Conservation (phyloP, 1,139 yeast genomes). For the Groenewaldozyma sp. region DNA sequence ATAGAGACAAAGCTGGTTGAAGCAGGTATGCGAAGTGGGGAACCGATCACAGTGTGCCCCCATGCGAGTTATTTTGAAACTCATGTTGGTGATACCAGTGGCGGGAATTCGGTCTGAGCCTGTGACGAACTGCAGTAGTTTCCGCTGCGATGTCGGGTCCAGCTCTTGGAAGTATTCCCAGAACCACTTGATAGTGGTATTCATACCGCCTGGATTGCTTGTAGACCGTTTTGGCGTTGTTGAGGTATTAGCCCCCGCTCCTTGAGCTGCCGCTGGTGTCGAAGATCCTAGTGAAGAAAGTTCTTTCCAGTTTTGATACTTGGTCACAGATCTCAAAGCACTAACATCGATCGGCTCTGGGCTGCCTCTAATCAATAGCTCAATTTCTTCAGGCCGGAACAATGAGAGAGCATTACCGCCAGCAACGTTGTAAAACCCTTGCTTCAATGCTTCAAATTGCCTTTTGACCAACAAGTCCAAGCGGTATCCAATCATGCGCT, state of each 20-base stretch:
- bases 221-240: conserved; percentile 29
- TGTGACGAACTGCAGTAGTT: conserved; percentile 65
- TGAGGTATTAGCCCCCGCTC: no score
- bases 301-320: conserved; percentile 53
- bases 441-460: conserved; percentile 49
- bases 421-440: conserved; percentile 67
- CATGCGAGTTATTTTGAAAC: conserved; percentile 52
- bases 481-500: conserved; percentile 51
- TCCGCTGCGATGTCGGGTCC: conserved; percentile 43
- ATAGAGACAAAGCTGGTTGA: conserved; percentile 75
- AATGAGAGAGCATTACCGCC: conserved; percentile 74
- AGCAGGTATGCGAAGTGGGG: conserved; percentile 90
- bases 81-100: conserved; percentile 64
- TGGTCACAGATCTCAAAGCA: conserved; percentile 60
- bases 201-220: conserved; percentile 28
- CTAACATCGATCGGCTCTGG: conserved; percentile 58
- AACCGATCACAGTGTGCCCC: conserved; percentile 47
- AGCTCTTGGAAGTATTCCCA: conserved; percentile 62
- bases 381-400: conserved; percentile 75
- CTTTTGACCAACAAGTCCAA: conserved; percentile 44
- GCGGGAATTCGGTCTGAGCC: conserved; percentile 93
- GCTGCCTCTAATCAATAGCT: conserved; percentile 69
- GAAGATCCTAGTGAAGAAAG: no score
- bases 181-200: conserved; percentile 70
- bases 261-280: no score